Evolutionary conservation across 805 yeast genomes (phyloP), one percentile per base, ranked within the genome.

Genomic region (Kodamaea kaohsiungensis): DNA sequence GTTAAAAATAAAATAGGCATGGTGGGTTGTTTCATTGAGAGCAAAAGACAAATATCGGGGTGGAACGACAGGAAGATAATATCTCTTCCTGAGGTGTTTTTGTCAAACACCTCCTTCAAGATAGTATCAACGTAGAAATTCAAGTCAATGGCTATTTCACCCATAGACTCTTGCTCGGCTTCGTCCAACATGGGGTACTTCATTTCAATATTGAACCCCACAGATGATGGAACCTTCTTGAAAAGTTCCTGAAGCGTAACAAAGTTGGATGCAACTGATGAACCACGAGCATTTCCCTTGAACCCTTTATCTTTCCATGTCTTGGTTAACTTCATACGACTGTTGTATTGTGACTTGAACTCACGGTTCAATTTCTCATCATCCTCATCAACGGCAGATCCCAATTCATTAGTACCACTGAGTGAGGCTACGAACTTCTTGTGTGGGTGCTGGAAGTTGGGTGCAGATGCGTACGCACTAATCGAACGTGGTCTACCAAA

Each of bases 121-220:
- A 93, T 89, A 0, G 96, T 89, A 68, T 93, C 98, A 37, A 91
- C 89, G 85, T 91, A 93, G 60, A 79, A 80, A 68, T 93, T 93
- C 75, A 91, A 77, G 61, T 92, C 97, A 54, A 88, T 81, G 1
- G 88, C 90, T 57, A 89, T 77, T 59, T 87, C 88, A 15, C 96
- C 97, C 84, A 92, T 87, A 56, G 87, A 91, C 65, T 93, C 98
- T 1, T 78, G 79, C 67, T 91, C 88, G 0, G 96, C 92, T 72
- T 93, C 98, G 67, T 91, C 96, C 50, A 91, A 78, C 95, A 93
- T 89, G 1, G 98, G 98, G 66, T 91, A 93, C 67, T 93, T 91
- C 71, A 95, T 86, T 69, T 93, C 98, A 56, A 93, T 90, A 65
- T 93, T 93, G 74, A 95, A 92, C 0, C 98, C 98, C 13, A 92